Evolutionary conservation across 345 rosid species (phyloP).

Genomic region (Salix suchowensis): DNA sequence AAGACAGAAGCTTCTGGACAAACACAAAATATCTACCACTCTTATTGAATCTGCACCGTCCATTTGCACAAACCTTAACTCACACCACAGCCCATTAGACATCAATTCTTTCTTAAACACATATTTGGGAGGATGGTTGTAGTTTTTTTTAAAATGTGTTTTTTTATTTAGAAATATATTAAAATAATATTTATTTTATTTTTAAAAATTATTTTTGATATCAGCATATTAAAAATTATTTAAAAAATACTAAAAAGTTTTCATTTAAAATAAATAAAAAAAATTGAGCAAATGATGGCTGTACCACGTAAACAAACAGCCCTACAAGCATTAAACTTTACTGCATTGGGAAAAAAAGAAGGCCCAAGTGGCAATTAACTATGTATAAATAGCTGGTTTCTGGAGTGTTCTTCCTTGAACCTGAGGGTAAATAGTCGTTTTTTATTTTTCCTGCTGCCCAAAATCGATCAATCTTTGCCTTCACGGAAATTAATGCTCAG

Average conservation of each 20-base stretch:
- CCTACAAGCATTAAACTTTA: not conserved
- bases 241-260: too few relatives aligned
- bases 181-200: too few relatives aligned
- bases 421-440: not conserved
- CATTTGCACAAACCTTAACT: slow-evolving; percentile 16
- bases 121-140: too few relatives aligned
- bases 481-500: slow-evolving; percentile 9
- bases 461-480: slow-evolving; percentile 5
- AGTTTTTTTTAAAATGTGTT: too few relatives aligned
- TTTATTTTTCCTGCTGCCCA: not conserved
- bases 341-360: not conserved
- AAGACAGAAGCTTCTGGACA: slow-evolving; percentile 40
- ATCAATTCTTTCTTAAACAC: not conserved
- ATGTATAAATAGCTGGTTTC: slow-evolving; percentile 25
- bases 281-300: too few relatives aligned
- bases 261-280: not conserved
- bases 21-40: slow-evolving; percentile 28
- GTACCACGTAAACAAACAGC: too few relatives aligned
- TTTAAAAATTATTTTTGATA: too few relatives aligned
- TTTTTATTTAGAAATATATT: too few relatives aligned
- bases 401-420: slow-evolving; percentile 28
- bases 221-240: too few relatives aligned
- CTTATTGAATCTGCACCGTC: slow-evolving; percentile 31
- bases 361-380: not conserved
- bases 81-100: not conserved